These are phyloP conservation scores for Xylaria castorea DNA, from an alignment of 495 filamentous ascomycete species.

Conservation along the genomic window DNA sequence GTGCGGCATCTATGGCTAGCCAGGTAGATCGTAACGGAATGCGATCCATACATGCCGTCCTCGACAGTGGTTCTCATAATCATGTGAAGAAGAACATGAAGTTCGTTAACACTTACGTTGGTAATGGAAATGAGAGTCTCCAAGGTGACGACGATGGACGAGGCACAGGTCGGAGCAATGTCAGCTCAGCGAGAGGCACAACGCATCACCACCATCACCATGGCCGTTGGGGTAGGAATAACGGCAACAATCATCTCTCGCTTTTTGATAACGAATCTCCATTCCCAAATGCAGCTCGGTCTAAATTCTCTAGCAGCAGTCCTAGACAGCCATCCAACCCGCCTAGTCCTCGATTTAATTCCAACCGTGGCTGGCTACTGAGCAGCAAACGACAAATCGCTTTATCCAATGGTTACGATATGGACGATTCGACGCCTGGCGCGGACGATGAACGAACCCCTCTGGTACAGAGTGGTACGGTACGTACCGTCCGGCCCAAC, in stretches of 20 bases:
- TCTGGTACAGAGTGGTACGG: slow-evolving; percentile 60
- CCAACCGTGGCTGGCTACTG: slow-evolving; percentile 36
- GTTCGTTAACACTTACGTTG: slow-evolving; percentile 83
- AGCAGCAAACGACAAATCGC: slow-evolving; percentile 42
- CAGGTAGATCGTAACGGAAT: slow-evolving; percentile 74
- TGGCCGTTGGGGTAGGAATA: slow-evolving; percentile 70
- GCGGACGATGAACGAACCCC: slow-evolving; percentile 93
- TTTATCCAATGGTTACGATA: slow-evolving; percentile 56
- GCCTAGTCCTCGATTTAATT: slow-evolving; percentile 53
- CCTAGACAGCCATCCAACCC: slow-evolving; percentile 70
- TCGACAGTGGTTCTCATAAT: slow-evolving; percentile 70
- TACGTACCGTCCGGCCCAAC: slow-evolving; percentile 64
- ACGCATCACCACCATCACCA: slow-evolving; percentile 70
- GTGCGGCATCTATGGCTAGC: slow-evolving; percentile 88
- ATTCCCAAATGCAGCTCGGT: slow-evolving; percentile 51
- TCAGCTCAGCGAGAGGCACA: slow-evolving; percentile 69
- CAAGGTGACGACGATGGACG: slow-evolving; percentile 68
- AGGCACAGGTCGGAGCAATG: slow-evolving; percentile 62
- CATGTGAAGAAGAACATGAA: slow-evolving; percentile 95
- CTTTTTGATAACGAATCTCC: slow-evolving; percentile 82
- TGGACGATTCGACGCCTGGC: slow-evolving; percentile 61
- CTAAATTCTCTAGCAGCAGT: slow-evolving; percentile 46
- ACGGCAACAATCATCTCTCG: slow-evolving; percentile 70
- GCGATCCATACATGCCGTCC: slow-evolving; percentile 61
- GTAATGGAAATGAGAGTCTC: slow-evolving; percentile 64